These are phyloP conservation scores for Petunia secreta DNA, from an alignment of 257 asterid species.

Conservation along the genomic window DNA sequence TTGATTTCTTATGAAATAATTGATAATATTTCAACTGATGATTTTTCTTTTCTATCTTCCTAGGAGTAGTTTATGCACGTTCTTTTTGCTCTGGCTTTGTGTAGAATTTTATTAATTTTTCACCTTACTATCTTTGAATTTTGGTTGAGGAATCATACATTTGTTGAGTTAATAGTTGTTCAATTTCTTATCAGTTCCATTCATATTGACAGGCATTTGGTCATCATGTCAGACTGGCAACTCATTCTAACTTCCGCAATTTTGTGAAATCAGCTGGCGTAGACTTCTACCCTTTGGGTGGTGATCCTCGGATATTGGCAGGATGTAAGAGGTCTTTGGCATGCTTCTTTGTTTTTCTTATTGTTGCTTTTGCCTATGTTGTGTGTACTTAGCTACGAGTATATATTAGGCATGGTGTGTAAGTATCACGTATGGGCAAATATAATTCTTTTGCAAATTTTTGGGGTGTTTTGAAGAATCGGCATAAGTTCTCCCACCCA, in stretches of 20 bases:
- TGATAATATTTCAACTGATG: background rate
- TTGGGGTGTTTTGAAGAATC: background rate
- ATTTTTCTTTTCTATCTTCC: background rate
- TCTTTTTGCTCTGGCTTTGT: background rate
- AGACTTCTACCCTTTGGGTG: constrained; percentile 91
- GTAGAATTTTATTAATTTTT: background rate
- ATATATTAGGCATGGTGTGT: background rate
- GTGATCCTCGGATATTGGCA: constrained; percentile 96
- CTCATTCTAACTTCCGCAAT: constrained; percentile 82
- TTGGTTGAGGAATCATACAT: background rate
- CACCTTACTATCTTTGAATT: background rate
- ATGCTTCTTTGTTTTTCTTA: constrained; percentile 29
- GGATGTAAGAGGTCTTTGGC: constrained; percentile 90
- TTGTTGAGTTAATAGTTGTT: background rate
- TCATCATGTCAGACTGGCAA: constrained; percentile 90
- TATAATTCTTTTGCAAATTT: constrained; percentile 11
- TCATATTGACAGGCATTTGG: constrained; percentile 71
- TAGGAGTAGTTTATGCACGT: background rate
- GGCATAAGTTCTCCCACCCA: background rate
- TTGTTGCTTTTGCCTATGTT: background rate
- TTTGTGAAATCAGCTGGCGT: constrained; percentile 91
- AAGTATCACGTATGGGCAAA: background rate
- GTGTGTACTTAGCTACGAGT: background rate
- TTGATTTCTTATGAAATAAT: background rate
- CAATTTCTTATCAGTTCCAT: constrained; percentile 29